Conservation (phyloP, 1,284 basidiomycete species). For the Cryptococcus depauperatus region DNA sequence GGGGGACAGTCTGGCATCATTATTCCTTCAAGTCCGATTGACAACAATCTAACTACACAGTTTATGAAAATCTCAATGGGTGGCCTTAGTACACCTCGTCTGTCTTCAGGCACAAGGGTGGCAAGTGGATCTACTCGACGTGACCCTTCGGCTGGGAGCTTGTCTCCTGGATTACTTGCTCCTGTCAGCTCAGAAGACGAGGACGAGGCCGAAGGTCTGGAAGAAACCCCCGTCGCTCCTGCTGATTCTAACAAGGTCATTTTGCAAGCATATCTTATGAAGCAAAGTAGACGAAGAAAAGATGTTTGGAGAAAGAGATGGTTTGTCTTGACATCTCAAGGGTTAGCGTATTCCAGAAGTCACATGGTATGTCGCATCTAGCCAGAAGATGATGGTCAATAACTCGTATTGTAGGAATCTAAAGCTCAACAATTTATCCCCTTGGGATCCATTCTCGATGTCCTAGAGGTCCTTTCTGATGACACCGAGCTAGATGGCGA, state of each 20-base stretch:
- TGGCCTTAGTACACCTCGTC: constrained; percentile 1
- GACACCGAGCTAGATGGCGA: constrained; percentile 13
- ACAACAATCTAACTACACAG: constrained; percentile 17
- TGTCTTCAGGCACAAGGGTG: constrained; percentile 2
- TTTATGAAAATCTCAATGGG: constrained; percentile 15
- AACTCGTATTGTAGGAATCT: constrained; percentile 55
- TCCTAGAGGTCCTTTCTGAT: constrained; percentile 61
- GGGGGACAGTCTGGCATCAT: neutral
- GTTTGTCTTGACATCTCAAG: constrained; percentile 76
- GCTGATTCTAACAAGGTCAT: constrained; percentile 63
- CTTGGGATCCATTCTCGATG: constrained; percentile 79
- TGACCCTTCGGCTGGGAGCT: constrained; percentile 9
- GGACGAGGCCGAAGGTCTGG: constrained; percentile 9
- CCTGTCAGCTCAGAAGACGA: constrained; percentile 14
- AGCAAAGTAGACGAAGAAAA: constrained; percentile 68
- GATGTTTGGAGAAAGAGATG: constrained; percentile 92
- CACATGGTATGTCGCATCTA: constrained; percentile 62
- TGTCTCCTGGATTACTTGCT: constrained; percentile 1
- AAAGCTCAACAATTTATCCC: constrained; percentile 80
- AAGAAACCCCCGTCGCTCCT: constrained; percentile 3
- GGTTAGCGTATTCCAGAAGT: constrained; percentile 70
- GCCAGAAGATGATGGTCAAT: neutral
- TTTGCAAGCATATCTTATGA: constrained; percentile 88
- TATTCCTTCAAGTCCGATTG: constrained; percentile 12
- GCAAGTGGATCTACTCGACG: constrained; percentile 5